Evolutionary conservation across 2,329 filamentous ascomycete species (phyloP).

Genomic region (Mollisiaceae sp.): DNA sequence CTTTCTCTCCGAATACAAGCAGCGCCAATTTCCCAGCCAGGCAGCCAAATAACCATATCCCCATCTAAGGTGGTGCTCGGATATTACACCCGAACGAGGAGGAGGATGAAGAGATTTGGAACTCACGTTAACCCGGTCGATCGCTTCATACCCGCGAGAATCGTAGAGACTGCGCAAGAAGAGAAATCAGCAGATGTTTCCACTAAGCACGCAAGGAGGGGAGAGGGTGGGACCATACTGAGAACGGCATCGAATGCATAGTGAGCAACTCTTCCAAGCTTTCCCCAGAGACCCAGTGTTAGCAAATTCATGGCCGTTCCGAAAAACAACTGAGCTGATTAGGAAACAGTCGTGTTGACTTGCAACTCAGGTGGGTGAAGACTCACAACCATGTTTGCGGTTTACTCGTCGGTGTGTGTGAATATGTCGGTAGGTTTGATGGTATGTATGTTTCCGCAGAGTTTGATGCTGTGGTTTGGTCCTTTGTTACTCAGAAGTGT

Average conservation of each 20-base stretch:
- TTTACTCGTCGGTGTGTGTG: not conserved
- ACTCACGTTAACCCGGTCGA: constrained; percentile 98
- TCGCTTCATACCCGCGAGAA: constrained; percentile 95
- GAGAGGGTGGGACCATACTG: constrained; percentile 58
- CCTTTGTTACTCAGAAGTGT: constrained; percentile 1
- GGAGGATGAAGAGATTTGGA: constrained; percentile 24
- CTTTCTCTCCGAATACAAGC: constrained; percentile 3
- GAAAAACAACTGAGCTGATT: constrained; percentile 51
- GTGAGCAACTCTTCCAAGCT: constrained; percentile 92
- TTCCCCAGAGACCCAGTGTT: constrained; percentile 70
- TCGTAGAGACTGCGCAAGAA: constrained; percentile 76
- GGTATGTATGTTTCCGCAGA: not conserved
- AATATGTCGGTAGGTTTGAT: not conserved
- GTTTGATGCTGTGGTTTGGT: not conserved
- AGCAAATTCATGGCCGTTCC: constrained; percentile 60
- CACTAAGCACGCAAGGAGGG: constrained; percentile 1
- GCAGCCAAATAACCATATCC: not conserved
- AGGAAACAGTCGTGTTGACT: constrained; percentile 49
- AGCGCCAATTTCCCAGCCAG: not conserved
- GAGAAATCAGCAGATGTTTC: constrained; percentile 30
- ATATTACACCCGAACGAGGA: not conserved
- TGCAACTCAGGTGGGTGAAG: constrained; percentile 18
- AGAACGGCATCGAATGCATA: constrained; percentile 97
- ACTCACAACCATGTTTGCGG: constrained; percentile 49
- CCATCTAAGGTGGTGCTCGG: not conserved